Base-by-base conservation (phyloP, 495 filamentous ascomycete species). In the Aspergillus wentii region DNA sequence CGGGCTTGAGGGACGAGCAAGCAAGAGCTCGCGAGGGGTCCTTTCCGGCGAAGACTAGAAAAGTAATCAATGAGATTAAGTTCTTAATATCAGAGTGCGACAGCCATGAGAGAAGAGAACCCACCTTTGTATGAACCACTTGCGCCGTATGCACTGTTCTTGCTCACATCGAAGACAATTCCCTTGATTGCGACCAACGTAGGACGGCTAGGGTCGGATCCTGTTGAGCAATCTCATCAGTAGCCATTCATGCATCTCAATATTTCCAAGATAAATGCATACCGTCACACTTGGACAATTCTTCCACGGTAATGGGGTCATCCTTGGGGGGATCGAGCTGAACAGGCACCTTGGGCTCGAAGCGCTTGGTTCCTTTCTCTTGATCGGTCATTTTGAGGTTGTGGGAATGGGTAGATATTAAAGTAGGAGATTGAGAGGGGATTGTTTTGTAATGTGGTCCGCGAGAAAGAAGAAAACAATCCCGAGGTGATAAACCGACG, bases 171-270 rank as follows among this genome's bases (percentile, higher is more conserved):
- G 54, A 95, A 99, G 29, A 99, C 83, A 42, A 78, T 84, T 41
- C 91, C 89, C 68, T 95, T 97, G 66, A 99, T 97, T 19, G 94
- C 92, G 17, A 99, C 88, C 47, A 90, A 86, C 17, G 82, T 88
- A 20, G 88, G 87, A 40, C 69, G 77, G 34, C 74, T 79, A 2
- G 78, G 62, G 39, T 83, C 79, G 62, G 66, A 63, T 35, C 74
- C 79, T 82, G 45, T 18, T 8, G n/a, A n/a, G 17, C 13, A 21
- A 13, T 13, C 2, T 5, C 29, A 43, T 20, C 8, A 31, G 30
- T 31, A 41, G 21, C 32, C 21, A 23, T 14, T 43, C 7, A 30
- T 16, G 8, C 5, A 36, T 3, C 16, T 27, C 22, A 26, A 23
- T 1, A 13, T 26, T 28, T n/a, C 17, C 16, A 18, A 1, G n/a